These are phyloP conservation scores for Carnegiea gigantea DNA, from an alignment of 179 eudicot genomes.

Conservation along the genomic window DNA sequence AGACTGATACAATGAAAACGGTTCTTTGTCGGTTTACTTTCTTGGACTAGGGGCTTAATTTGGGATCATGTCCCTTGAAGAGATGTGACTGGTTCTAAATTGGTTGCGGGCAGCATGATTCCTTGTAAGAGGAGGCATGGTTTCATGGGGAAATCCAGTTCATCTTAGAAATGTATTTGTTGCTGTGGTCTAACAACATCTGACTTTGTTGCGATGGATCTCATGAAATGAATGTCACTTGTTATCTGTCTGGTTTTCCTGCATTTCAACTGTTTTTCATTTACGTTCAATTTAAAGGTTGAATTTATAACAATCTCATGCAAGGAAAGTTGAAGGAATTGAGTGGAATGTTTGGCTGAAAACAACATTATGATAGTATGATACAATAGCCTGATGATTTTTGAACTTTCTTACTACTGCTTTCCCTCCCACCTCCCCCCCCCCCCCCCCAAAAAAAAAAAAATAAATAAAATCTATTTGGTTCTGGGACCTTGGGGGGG, in stretches of 20 bases:
- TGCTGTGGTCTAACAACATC: not conserved
- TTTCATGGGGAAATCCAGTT: not conserved
- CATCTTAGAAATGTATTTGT: not conserved
- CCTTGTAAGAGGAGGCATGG: not conserved
- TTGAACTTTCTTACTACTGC: not conserved
- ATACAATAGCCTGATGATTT: not conserved
- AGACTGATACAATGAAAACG: not conserved
- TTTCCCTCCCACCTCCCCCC: not conserved
- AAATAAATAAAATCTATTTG: too few relatives aligned
- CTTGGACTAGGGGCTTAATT: slow-evolving; percentile 1
- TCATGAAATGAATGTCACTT: not conserved
- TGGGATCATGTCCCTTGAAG: not conserved
- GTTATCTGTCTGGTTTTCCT: not conserved
- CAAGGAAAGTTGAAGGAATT: not conserved
- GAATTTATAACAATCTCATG: not conserved
- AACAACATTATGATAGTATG: not conserved
- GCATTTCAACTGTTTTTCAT: not conserved
- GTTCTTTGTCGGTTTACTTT: not conserved
- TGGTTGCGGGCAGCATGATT: not conserved
- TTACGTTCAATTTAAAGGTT: not conserved
- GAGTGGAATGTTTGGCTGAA: not conserved
- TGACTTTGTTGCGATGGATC: not conserved
- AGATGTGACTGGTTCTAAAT: not conserved
- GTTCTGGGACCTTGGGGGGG: too few relatives aligned
- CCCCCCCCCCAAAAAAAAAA: too few relatives aligned